Evolutionary conservation across 441 rosid genomes (phyloP), one percentile per base, ranked within the genome.

Genomic region (Macaranga tanarius): DNA sequence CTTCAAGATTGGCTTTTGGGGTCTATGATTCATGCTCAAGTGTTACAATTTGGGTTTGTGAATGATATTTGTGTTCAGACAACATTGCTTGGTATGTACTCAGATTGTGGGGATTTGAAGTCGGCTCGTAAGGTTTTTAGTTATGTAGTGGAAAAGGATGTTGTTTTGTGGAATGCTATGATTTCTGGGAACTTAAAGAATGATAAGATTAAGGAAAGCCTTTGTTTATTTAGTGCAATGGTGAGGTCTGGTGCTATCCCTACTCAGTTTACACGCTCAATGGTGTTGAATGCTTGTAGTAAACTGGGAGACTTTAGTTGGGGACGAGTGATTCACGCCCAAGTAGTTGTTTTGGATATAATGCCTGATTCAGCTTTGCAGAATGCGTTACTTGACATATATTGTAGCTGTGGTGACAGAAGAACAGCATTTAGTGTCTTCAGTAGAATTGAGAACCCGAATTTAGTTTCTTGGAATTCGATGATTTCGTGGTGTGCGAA

Each of bases 361-460:
- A 20, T 48, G 44, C 77, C 79, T 67, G 97, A 92, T 87, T 77
- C 85, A 62, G 92, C 90, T 69, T 61, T 90, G 79, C 86, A 86
- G 76, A 92, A 91, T 79, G 92, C 97, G 42, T 84, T 95, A 84
- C 86, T 92, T 69, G 96, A 91, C 78, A 88, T 92, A 97, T 92
- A 92, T 67, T 88, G 87, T 75, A 87, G 80, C 63, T 95, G 93
- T 45, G 83, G 91, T 19, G 86, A 87, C 69, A 73, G 71, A 34
- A 72, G 62, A 76, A 77, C 82, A 47, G 94, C 90, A 2, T 45
- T 78, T 55, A 63, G 51, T 67, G 73, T 88, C 67, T 95, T 92
- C 75, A 72, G 70, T 54, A 81, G 81, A 79, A 84, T 86, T 62
- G 79, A 75, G 65, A 77, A 75, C 31, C 87, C 83, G 10, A 83